Base-by-base conservation (phyloP, 1,139 yeast species). In the Casaregolazyma lundiana region DNA sequence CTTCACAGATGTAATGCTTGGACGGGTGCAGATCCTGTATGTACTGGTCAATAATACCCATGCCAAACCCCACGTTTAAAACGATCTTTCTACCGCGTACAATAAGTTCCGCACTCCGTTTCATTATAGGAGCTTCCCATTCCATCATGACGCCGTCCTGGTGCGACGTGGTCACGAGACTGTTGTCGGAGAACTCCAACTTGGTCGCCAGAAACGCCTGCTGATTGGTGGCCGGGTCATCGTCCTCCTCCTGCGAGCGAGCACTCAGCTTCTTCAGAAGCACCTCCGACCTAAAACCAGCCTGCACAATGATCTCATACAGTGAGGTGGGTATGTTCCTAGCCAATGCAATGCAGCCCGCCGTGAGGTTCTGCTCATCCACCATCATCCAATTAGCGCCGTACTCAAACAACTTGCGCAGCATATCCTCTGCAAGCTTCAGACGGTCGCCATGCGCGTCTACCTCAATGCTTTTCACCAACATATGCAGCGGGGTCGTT, bases 61-160 rank as follows among this genome's bases (percentile, higher is more conserved):
- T 87, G 1, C 97, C 97, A 62, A 90, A 90, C 0, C 97, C 97
- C 41, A 90, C 86, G 59, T 90, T 90, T 42, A 90, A 69, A 2
- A 90, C 78, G 8, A 78, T 67, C 32, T 73, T 76, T 4, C 63
- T 64, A 5, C 61, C 62, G n/a, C 30, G 17, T 29, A 45, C 43
- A 19, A 53, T 50, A 58, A 64, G 1, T 51, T 62, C 30, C 48
- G 95, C 84, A 1, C 95, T 95, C 18, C 81, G 71, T 50, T 74
- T 70, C 97, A 90, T 90, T 47, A 90, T 73, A 22, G 80, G 79
- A 3, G 80, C 75, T 64, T 90, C 97, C 97, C 97, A 90, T 55
- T 84, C 84, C 97, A 90, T 90, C 97, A 90, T 90, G 2, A 90
- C 97, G 21, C 97, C 97, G 59, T 90, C 97, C 42, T 80, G 75